Evolutionary conservation across 2,329 filamentous ascomycete genomes (phyloP).

Genomic region (Colletotrichum scovillei): DNA sequence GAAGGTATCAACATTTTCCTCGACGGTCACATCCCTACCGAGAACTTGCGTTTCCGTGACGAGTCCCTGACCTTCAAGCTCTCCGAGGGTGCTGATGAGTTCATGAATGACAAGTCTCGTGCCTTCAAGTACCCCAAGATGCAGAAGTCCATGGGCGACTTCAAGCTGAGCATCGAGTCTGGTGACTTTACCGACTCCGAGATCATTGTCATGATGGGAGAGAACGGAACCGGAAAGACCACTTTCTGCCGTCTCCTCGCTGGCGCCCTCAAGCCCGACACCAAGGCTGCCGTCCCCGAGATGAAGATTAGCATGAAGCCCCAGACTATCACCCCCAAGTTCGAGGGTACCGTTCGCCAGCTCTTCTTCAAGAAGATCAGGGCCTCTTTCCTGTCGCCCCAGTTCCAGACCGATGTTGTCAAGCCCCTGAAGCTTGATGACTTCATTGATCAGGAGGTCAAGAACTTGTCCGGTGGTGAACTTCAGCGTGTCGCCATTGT

Average conservation of each 20-base stretch:
- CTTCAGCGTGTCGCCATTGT: constrained; percentile 99
- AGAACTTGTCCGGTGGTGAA: constrained; percentile 99
- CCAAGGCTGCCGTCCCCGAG: constrained; percentile 79
- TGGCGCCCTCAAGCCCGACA: constrained; percentile 92
- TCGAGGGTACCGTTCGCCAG: constrained; percentile 94
- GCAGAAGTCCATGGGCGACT: constrained; percentile 92
- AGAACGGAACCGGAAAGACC: constrained; percentile 99
- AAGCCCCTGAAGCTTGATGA: constrained; percentile 99
- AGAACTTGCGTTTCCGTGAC: constrained; percentile 98
- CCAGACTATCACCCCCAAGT: constrained; percentile 99
- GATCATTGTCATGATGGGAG: constrained; percentile 99
- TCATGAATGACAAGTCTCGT: constrained; percentile 83
- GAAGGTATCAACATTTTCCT: constrained; percentile 99
- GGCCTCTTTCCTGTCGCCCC: constrained; percentile 92
- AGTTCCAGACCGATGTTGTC: constrained; percentile 99
- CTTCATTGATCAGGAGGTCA: constrained; percentile 99
- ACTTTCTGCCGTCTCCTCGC: constrained; percentile 98
- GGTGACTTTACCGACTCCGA: constrained; percentile 97
- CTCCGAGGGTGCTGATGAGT: constrained; percentile 89
- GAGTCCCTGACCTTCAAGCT: constrained; percentile 97
- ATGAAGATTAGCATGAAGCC: constrained; percentile 99
- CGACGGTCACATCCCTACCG: constrained; percentile 96
- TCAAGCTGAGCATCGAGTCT: constrained; percentile 83
- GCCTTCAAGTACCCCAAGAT: constrained; percentile 90
- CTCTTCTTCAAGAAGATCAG: constrained; percentile 99